Evolutionary conservation across 163 green algal genomes (phyloP).

Genomic region (Chlamydomonas reinhardtii): DNA sequence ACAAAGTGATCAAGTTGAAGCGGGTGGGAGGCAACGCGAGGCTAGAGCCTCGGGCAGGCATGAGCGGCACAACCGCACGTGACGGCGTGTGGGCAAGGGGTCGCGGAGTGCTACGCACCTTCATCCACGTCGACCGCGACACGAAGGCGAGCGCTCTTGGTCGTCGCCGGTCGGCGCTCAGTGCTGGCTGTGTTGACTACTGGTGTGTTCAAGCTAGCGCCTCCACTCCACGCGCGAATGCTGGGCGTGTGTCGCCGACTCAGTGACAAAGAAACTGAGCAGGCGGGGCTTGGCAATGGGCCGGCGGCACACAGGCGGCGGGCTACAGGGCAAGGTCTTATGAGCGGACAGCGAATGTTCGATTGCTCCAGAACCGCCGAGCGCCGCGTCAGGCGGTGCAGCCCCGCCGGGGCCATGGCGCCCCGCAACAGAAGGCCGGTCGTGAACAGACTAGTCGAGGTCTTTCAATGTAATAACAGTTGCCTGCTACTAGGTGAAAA

Average conservation of each 20-base stretch:
- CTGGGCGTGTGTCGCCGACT: slow-evolving; percentile 17
- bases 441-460: no score
- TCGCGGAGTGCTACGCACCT: slow-evolving; percentile 32
- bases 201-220: not conserved
- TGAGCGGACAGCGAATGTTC: not conserved
- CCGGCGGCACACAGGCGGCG: slow-evolving; percentile 16
- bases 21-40: no score
- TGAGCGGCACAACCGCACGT: not conserved
- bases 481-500: no score
- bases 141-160: slow-evolving; percentile 20
- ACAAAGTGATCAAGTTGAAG: no score
- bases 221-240: slow-evolving; percentile 28
- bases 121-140: slow-evolving; percentile 75
- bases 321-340: slow-evolving; percentile 9
- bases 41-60: not conserved
- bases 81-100: not conserved
- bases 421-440: no score
- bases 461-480: no score
- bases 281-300: not conserved
- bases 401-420: no score
- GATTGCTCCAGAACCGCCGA: not conserved
- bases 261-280: not conserved
- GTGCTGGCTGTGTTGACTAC: not conserved
- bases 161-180: not conserved
- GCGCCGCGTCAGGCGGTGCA: not conserved